Evolutionary conservation across 2,329 filamentous ascomycete genomes (phyloP).

Genomic region (Purpureocillium lavendulum): DNA sequence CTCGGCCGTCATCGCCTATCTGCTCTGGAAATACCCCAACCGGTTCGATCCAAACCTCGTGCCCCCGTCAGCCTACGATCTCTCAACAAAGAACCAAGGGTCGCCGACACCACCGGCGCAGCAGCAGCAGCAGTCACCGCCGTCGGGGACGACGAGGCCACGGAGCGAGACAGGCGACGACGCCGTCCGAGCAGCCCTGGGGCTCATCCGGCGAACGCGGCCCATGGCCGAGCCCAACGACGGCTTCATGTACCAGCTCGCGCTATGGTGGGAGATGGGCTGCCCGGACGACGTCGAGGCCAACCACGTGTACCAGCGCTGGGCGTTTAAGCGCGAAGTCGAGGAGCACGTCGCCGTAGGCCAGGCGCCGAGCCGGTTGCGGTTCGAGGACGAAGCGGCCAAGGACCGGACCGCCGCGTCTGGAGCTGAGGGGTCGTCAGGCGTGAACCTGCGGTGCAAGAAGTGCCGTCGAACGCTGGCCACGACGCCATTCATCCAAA

Average conservation of each 20-base stretch:
- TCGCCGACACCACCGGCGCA: too few species aligned
- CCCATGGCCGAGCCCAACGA: constrained; percentile 81
- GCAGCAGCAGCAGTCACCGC: background rate
- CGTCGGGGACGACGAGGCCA: constrained; percentile 9
- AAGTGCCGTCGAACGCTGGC: constrained; percentile 70
- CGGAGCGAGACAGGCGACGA: constrained; percentile 27
- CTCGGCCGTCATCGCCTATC: constrained; percentile 73
- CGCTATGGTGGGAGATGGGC: constrained; percentile 81
- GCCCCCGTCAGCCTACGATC: constrained; percentile 13
- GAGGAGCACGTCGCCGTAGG: constrained; percentile 57
- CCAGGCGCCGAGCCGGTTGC: constrained; percentile 72
- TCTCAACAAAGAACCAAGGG: constrained; percentile 2
- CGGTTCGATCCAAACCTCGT: constrained; percentile 36
- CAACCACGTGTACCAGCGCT: constrained; percentile 72
- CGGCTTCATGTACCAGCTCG: constrained; percentile 84
- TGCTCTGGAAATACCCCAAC: constrained; percentile 60
- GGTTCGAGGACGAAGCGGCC: constrained; percentile 63
- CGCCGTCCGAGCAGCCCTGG: constrained; percentile 55
- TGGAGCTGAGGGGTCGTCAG: constrained; percentile 6
- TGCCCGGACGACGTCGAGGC: constrained; percentile 59
- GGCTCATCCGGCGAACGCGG: constrained; percentile 59
- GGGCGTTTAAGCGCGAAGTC: constrained; percentile 47
- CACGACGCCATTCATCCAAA: constrained; percentile 53
- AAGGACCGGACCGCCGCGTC: constrained; percentile 19
- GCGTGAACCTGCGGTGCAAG: constrained; percentile 61